phyloP scores from a whole-genome alignment of 345 rosid genomes.

The Cardamine chenopodiifolia region DNA sequence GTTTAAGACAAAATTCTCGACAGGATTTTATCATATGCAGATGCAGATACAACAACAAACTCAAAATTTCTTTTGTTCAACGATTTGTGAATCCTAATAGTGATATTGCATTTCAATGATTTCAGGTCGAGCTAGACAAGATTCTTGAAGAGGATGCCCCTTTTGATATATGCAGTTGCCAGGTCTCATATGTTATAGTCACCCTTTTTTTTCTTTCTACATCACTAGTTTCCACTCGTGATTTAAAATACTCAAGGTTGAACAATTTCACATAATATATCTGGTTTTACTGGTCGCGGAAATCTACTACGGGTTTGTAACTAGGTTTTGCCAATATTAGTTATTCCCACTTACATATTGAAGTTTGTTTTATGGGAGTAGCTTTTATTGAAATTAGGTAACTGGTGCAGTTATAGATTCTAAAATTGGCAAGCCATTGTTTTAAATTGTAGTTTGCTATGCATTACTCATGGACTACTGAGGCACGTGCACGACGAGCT shows the following conservation, averaged over 20 bases:
- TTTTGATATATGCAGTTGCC: slow-evolving; percentile 96
- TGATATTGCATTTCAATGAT: slow-evolving; percentile 28
- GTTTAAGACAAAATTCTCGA: background rate
- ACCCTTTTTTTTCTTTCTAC: background rate
- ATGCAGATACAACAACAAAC: background rate
- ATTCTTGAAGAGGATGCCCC: slow-evolving; percentile 93
- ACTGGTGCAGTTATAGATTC: slow-evolving; percentile 20
- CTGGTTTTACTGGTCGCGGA: slow-evolving; percentile 1
- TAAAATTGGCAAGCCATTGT: slow-evolving; percentile 11
- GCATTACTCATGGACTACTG: slow-evolving; percentile 98
- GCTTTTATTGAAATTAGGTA: background rate
- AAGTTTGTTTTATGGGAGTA: slow-evolving; percentile 2
- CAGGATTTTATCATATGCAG: background rate
- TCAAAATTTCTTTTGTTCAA: background rate
- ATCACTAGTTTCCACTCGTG: background rate
- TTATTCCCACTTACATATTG: background rate
- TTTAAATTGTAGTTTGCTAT: slow-evolving; percentile 74
- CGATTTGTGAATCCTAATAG: slow-evolving; percentile 5
- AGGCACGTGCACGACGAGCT: slow-evolving; percentile 89
- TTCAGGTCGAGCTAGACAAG: slow-evolving; percentile 82
- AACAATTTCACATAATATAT: background rate
- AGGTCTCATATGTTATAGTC: slow-evolving; percentile 52
- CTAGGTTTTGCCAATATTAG: background rate
- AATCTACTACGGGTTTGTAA: background rate
- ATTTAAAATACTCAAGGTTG: background rate